Evolutionary conservation across 2,329 filamentous ascomycete species (phyloP).

Genomic region (Fusarium hostae): DNA sequence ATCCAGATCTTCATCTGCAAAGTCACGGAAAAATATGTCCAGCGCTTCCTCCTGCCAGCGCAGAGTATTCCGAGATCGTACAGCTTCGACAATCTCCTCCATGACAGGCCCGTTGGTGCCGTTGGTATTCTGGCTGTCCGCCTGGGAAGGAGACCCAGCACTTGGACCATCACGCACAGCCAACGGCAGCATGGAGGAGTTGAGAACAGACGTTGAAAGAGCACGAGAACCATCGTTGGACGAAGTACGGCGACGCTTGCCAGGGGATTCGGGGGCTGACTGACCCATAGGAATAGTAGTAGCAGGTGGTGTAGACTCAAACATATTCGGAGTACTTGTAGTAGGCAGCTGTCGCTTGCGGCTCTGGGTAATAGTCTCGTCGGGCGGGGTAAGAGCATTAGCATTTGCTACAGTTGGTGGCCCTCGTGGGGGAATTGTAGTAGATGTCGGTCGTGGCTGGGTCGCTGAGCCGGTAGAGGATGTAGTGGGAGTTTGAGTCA

Average conservation of each 20-base stretch:
- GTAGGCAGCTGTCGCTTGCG: constrained; percentile 56
- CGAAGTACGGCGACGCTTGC: constrained; percentile 50
- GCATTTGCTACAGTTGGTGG: constrained; percentile 52
- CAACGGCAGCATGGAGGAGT: constrained; percentile 46
- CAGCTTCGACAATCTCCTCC: constrained; percentile 56
- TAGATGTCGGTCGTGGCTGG: constrained; percentile 45
- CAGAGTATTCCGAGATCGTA: constrained; percentile 53
- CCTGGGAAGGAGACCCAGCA: constrained; percentile 34
- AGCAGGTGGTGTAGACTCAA: constrained; percentile 40
- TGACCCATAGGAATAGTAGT: constrained; percentile 32
- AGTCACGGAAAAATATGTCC: constrained; percentile 69
- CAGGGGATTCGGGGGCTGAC: constrained; percentile 47
- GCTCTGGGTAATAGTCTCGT: constrained; percentile 58
- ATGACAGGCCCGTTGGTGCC: constrained; percentile 40
- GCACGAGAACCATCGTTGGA: constrained; percentile 43
- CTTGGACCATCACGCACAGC: constrained; percentile 32
- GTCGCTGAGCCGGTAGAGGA: constrained; percentile 39
- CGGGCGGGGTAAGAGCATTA: constrained; percentile 65
- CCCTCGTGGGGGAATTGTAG: constrained; percentile 52
- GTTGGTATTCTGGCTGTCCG: constrained; percentile 33
- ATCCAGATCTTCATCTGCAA: constrained; percentile 66
- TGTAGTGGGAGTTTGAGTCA: constrained; percentile 46
- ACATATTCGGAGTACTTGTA: constrained; percentile 26
- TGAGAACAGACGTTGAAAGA: constrained; percentile 38
- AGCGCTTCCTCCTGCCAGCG: constrained; percentile 68